These are phyloP conservation scores for Poa pratensis DNA, from an alignment of 176 grass and related monocot species.

Conservation along the genomic window DNA sequence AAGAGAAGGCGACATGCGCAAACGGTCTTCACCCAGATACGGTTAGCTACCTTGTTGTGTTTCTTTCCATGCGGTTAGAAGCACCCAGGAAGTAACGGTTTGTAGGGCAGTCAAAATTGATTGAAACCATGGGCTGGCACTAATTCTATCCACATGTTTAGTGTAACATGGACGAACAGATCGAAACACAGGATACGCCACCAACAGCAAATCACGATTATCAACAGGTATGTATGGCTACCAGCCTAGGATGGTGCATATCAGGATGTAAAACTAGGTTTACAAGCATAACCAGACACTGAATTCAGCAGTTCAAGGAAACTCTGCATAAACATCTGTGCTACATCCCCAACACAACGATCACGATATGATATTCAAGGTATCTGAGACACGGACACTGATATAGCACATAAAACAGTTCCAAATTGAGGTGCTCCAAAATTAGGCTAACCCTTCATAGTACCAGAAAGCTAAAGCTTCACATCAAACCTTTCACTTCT, in stretches of 20 bases:
- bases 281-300: neutral
- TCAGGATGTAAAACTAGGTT: neutral
- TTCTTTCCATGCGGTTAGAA: too few relatives aligned
- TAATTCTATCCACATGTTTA: too few relatives aligned
- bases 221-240: too few relatives aligned
- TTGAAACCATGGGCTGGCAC: too few relatives aligned
- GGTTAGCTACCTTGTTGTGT: too few relatives aligned
- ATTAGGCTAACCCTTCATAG: conserved; percentile 36
- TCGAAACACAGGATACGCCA: too few relatives aligned
- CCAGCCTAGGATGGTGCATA: neutral
- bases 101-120: too few relatives aligned
- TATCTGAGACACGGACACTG: conserved; percentile 20
- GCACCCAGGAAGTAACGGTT: too few relatives aligned
- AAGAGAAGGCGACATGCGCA: too few relatives aligned
- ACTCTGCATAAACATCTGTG: conserved; percentile 40
- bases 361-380: conserved; percentile 26
- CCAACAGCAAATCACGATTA: too few relatives aligned
- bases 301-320: neutral
- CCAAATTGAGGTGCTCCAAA: conserved; percentile 33
- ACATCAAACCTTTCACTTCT: conserved; percentile 54
- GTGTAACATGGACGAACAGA: too few relatives aligned
- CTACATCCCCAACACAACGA: conserved; percentile 31
- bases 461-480: conserved; percentile 40
- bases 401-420: conserved; percentile 38
- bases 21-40: too few relatives aligned